A percentile compares a stretch with the other conserved stretches of the same genome.
These are phyloP conservation scores for Debaryomyces sp. DNA, from an alignment of 1,139 yeast genomes.

Conservation along the genomic window DNA sequence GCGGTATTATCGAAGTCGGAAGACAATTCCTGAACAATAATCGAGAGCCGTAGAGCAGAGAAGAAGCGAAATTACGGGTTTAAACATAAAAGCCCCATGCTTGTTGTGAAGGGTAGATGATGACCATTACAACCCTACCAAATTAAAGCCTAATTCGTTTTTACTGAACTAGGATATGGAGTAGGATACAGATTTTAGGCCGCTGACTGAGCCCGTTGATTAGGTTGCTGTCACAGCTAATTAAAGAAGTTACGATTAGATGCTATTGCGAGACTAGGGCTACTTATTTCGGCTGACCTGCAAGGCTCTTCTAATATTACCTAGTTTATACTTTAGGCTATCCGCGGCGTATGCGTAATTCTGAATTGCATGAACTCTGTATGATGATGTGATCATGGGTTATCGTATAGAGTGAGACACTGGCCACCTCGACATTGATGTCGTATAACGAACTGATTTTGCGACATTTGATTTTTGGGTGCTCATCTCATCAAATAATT, in stretches of 20 bases:
- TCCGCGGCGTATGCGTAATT: not conserved
- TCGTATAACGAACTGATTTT: not conserved
- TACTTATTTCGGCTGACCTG: not conserved
- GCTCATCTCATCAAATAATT: conserved; percentile 10
- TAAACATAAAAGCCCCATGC: not conserved
- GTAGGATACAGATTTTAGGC: not conserved
- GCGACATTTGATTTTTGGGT: conserved; percentile 1
- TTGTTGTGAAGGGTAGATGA: not conserved
- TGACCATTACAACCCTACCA: not conserved
- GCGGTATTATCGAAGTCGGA: not conserved
- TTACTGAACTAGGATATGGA: not conserved
- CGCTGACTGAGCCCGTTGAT: not conserved
- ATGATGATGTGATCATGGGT: too few species aligned
- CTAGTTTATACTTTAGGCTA: not conserved
- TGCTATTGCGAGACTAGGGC: not conserved
- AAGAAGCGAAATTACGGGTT: not conserved
- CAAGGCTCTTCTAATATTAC: too few species aligned
- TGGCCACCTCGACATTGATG: not conserved
- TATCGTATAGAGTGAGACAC: not conserved
- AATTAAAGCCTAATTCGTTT: not conserved
- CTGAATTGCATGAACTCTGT: not conserved
- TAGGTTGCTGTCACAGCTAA: not conserved
- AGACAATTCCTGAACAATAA: not conserved
- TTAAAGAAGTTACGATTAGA: not conserved
- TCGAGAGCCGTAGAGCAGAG: not conserved